Conservation (phyloP, 495 filamentous ascomycete genomes). For the Hypoxylon cercidicola region DNA sequence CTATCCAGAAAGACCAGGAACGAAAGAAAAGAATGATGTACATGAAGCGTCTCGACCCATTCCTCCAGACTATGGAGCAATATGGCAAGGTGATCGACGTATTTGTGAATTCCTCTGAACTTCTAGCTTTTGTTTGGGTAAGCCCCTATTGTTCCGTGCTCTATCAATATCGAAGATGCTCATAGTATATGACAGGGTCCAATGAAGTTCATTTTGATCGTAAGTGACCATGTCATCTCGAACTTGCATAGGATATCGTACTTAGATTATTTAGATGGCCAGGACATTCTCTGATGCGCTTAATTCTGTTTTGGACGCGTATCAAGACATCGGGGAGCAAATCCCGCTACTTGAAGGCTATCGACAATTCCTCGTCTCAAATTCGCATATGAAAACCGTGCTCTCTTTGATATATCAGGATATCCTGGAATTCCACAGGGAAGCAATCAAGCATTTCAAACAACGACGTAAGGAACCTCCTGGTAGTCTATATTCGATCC, state of each 20-base stretch:
- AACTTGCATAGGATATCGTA: not conserved
- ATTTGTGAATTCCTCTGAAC: slow-evolving; percentile 44
- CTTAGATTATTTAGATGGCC: not conserved
- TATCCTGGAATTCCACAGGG: slow-evolving; percentile 52
- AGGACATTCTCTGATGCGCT: slow-evolving; percentile 40
- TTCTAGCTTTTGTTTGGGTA: slow-evolving; percentile 53
- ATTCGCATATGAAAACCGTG: slow-evolving; percentile 8
- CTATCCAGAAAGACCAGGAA: slow-evolving; percentile 43
- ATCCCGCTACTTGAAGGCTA: slow-evolving; percentile 51
- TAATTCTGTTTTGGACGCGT: slow-evolving; percentile 53
- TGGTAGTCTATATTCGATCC: too few species aligned
- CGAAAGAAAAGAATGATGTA: slow-evolving; percentile 36
- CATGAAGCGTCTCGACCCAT: slow-evolving; percentile 42
- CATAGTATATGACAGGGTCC: slow-evolving; percentile 5
- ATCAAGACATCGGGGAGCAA: slow-evolving; percentile 53
- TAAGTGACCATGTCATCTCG: not conserved
- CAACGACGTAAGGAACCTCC: slow-evolving; percentile 8
- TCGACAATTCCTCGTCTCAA: slow-evolving; percentile 7
- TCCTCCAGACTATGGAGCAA: slow-evolving; percentile 48
- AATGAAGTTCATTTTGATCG: slow-evolving; percentile 16
- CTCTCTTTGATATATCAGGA: slow-evolving; percentile 48
- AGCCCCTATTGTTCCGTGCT: not conserved
- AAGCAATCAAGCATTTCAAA: slow-evolving; percentile 44
- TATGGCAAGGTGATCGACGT: slow-evolving; percentile 51
- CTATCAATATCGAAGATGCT: too few species aligned